Evolutionary conservation across 2,329 filamentous ascomycete genomes (phyloP), one percentile per base, ranked within the genome.

Genomic region (Drechslera avenae): DNA sequence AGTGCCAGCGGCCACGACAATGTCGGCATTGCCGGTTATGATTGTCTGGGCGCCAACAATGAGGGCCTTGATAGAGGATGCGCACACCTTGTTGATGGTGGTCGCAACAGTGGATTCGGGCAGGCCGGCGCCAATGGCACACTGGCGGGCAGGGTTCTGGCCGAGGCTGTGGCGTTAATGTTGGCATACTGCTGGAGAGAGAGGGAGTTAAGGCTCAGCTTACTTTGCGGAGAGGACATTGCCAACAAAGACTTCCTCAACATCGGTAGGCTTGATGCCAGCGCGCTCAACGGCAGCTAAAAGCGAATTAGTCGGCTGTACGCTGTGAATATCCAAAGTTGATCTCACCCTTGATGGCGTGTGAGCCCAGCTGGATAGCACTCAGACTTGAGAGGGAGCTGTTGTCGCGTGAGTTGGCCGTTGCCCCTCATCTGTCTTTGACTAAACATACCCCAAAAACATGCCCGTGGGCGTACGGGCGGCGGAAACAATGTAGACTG

Each of bases 71-170:
- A 97, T 81, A 36, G 88, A 87, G 8, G 92, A 97, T 59, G 94
- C 94, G 83, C 94, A 99, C 73, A 99, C 94, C 82, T 99, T 99
- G 87, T 99, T 99, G 72, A 99, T 85, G 44, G 92, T 96, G 37
- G 94, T 99, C 78, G 88, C 89, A 64, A 95, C 84, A 59, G 89
- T 89, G 46, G 83, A 83, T 59, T 95, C 83, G 46, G 86, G 79
- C 60, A 99, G 89, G 57, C 94, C 94, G 69, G 91, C 94, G 67
- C 87, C 85, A 69, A 99, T 84, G 67, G 92, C 91, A 76, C 90
- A 95, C 80, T 99, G 94, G 69, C 94, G 88, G 64, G 94, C 92
- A 62, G 95, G 94, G 73, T 95, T 96, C 79, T 99, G 94, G 60
- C 94, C 94, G 65, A 97, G 84, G 75, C 92, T 96, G 41, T 7